Base-by-base conservation (phyloP, 1,284 basidiomycete species). In the Polyporus tsugae region DNA sequence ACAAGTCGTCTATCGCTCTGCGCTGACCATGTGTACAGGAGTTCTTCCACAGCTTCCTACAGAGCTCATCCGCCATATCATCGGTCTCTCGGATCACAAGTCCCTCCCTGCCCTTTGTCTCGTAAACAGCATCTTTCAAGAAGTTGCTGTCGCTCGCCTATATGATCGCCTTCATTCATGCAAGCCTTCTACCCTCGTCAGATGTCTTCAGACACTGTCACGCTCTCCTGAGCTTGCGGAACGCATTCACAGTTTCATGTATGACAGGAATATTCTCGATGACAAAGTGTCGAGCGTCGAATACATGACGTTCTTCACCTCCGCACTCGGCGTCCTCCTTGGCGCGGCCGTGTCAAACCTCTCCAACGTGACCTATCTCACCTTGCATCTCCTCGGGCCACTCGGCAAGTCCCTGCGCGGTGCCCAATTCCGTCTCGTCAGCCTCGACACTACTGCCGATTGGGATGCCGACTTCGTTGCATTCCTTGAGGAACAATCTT, bases 401-500 rank as follows among this genome's bases (percentile, higher is more conserved):
- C 19, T 63, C 17, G 49, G 42, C 9, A 29, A 33, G n/a, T 63
- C 9, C 55, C 35, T 63, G 35, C 17, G 36, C 6, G 46, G 49
- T 6, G 33, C 35, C 22, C 62, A 52, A 11, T 63, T 38, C 35
- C 62, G n/a, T 9, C 44, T 52, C 35, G 49, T 22, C 36, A 15
- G 36, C 35, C 29, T 58, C 15, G 19, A 58, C 35, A 33, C 19
- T 13, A 36, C 42, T 7, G 42, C 42, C 42, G 42, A 44, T 44
- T 44, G 42, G 42, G 42, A 44, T n/a, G 17, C 6, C 4, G 35
- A 25, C 7, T 33, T 63, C 7, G n/a, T 17, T 9, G 35, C 35
- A 25, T 63, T 33, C 49, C 62, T 63, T 7, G 62, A 53, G 36
- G 62, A 63, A 39, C 62, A 63, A 58, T 11, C 25, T 36, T 58